These are phyloP conservation scores for Aurinia saxatilis DNA, from an alignment of 345 rosid genomes.

Conservation along the genomic window DNA sequence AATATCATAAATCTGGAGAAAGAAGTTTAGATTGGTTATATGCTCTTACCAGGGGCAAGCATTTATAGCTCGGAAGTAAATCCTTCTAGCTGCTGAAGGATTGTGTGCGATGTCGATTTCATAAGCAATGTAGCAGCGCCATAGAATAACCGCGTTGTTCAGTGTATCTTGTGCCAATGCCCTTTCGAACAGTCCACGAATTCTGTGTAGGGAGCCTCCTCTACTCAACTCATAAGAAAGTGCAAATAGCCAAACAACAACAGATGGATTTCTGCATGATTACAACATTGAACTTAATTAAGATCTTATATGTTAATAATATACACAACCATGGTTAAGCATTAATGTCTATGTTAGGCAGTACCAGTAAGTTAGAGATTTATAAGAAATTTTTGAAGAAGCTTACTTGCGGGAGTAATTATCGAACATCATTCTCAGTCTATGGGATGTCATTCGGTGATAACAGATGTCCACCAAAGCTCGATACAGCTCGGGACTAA, in stretches of 20 bases:
- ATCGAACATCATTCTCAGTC: conserved; percentile 63
- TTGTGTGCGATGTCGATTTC: conserved; percentile 55
- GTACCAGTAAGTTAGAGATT: neutral
- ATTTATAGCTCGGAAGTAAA: conserved; percentile 87
- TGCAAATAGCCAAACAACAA: conserved; percentile 67
- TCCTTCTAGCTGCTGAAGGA: conserved; percentile 61
- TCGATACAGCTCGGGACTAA: conserved; percentile 52
- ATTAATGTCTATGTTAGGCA: neutral
- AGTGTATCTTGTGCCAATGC: conserved; percentile 59
- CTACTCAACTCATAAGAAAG: conserved; percentile 67
- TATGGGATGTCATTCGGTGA: conserved; percentile 72
- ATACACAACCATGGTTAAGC: conserved; percentile 8
- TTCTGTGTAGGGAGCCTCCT: conserved; percentile 64
- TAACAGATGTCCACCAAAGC: conserved; percentile 59
- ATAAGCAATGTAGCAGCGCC: conserved; percentile 86
- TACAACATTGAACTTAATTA: conserved; percentile 1
- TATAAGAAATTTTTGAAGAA: conserved; percentile 6
- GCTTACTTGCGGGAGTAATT: conserved; percentile 62
- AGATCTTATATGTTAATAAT: neutral
- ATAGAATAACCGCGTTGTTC: conserved; percentile 57
- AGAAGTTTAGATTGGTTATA: neutral
- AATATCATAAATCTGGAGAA: neutral
- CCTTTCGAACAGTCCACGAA: conserved; percentile 82
- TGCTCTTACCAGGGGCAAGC: conserved; percentile 82
- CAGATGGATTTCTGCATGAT: conserved; percentile 62